Base-by-base conservation (phyloP, 176 grass and related monocot species). In the Stipa capillata region DNA sequence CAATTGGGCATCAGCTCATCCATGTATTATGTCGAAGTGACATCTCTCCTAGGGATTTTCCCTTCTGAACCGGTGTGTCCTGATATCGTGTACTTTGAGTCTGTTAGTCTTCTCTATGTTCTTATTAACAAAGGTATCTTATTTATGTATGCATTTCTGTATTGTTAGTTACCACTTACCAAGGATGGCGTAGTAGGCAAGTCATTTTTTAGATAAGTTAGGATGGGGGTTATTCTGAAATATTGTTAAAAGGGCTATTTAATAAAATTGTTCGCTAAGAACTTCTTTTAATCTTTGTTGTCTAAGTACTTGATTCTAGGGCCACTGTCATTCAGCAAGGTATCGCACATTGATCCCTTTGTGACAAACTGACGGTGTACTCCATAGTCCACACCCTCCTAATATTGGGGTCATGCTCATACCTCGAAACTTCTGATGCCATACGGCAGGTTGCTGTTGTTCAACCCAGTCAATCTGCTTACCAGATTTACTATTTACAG, bases 401-500 rank as follows among this genome's bases (percentile, higher is more conserved):
- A 34, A 23, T 74, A 11, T 57, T 36, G 48, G 34, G 23, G 18
- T 21, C 44, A 74, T 45, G 49, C 10, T 7, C 64, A 5, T 54
- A 28, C 40, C 64, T 54, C 12, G 13, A 43, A 79, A 25, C 44
- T 70, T 79, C 32, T 17, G 39, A 80, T 65, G 77, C 31, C 11
- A 65, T 55, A 39, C 7, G n/a, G 14, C 2, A 42, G 7, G 23
- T 52, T 53, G 39, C 27, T 42, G 27, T 79, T 56, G 20, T 76
- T 13, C 41, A 61, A 52, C 55, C 24, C 0, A 32, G 13, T 28
- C 23, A 34, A 79, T 69, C 23, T 41, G 6, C 42, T 79, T 41
- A 63, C 27, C 8, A 20, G 20, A 48, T 55, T 32, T 50, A 39
- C 29, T 64, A 20, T 77, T 64, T 89, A 28, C 90, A 99, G 96